These are phyloP conservation scores for Penicillium glabrum DNA, from an alignment of 2,329 filamentous ascomycete genomes.

Conservation along the genomic window DNA sequence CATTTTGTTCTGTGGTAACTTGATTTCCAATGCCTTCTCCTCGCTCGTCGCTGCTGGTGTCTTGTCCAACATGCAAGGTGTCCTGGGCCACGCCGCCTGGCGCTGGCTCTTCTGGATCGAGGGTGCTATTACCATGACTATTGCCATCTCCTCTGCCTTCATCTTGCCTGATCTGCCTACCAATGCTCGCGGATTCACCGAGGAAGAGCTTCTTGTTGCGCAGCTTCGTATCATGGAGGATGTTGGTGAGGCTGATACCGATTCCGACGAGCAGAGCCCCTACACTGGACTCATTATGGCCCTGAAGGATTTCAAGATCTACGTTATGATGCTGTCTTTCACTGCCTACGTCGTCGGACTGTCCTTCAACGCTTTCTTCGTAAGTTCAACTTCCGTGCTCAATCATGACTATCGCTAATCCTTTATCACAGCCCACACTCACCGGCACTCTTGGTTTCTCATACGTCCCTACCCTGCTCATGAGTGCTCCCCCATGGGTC, in stretches of 20 bases:
- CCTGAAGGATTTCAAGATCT: constrained; percentile 62
- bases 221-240: constrained; percentile 59
- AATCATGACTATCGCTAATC: background rate
- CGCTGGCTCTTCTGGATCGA: constrained; percentile 55
- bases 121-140: constrained; percentile 52
- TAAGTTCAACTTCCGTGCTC: constrained; percentile 6
- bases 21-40: constrained; percentile 48
- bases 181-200: constrained; percentile 51
- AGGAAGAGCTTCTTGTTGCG: constrained; percentile 48
- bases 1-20: constrained; percentile 49
- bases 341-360: constrained; percentile 61
- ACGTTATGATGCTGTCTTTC: constrained; percentile 63
- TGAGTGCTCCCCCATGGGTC: constrained; percentile 51
- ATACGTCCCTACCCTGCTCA: constrained; percentile 28
- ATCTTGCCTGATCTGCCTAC: constrained; percentile 54
- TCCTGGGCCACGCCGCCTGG: constrained; percentile 41
- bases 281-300: constrained; percentile 60
- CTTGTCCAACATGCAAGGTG: constrained; percentile 45
- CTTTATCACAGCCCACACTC: constrained; percentile 19
- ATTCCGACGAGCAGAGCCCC: constrained; percentile 48
- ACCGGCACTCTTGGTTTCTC: constrained; percentile 27
- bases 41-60: constrained; percentile 48
- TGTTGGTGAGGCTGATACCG: constrained; percentile 57
- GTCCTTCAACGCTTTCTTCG: constrained; percentile 61
- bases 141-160: constrained; percentile 35